Evolutionary conservation across 176 grass and related monocot species (phyloP).

Genomic region (Eleusine indica): DNA sequence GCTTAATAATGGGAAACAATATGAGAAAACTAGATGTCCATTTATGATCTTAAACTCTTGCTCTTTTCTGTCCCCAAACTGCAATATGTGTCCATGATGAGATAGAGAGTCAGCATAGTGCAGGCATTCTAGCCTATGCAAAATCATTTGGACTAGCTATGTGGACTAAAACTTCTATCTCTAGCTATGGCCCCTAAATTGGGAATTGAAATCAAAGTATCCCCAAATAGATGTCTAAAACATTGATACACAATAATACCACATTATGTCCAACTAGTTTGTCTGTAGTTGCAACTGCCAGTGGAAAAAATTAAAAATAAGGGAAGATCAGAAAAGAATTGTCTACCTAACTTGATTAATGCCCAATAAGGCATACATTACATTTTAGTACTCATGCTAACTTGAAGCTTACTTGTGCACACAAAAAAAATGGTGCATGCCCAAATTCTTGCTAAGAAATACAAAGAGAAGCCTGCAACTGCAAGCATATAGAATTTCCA

Average conservation of each 20-base stretch:
- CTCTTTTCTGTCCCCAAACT: not conserved
- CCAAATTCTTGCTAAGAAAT: not conserved
- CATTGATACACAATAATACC: not conserved
- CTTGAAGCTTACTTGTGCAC: constrained; percentile 2
- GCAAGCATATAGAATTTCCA: constrained; percentile 9
- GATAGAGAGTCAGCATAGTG: not conserved
- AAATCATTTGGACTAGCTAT: not conserved
- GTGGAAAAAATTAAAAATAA: not conserved
- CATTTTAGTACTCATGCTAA: constrained; percentile 7
- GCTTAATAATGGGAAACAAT: not conserved
- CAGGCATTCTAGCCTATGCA: not conserved
- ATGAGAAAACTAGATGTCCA: not conserved
- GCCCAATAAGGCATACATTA: constrained; percentile 7
- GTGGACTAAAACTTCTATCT: not conserved
- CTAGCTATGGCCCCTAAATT: not conserved
- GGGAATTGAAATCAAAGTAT: not conserved
- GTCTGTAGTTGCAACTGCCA: not conserved
- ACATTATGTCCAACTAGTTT: constrained; percentile 7
- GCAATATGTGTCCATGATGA: constrained; percentile 2
- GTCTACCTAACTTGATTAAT: constrained; percentile 5
- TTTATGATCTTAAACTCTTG: not conserved
- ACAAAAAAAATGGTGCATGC: constrained; percentile 18
- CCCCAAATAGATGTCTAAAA: too few relatives aligned
- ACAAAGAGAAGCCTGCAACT: constrained; percentile 25
- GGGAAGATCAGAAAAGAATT: not conserved